These are phyloP conservation scores for cucumber (Cucumis sativus) DNA, from an alignment of 306 rosid genomes.

Conservation along the genomic window Cucumber_9930_V3 NC_026661.2:1884501-1885000, in stretches of 20 bases:
- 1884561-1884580: neutral
- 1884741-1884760: neutral
- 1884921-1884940: neutral
- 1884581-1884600: neutral
- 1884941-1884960: neutral
- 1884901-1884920: neutral
- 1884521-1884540: neutral
- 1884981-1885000: slow-evolving; percentile 96
- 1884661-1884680: neutral
- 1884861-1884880: neutral
- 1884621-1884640: neutral
- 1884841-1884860: neutral
- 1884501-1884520: neutral
- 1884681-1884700: neutral
- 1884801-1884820: neutral
- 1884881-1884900: neutral
- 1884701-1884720: neutral
- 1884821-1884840: neutral
- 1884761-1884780: neutral
- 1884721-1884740: neutral
- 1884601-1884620: neutral
- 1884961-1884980: slow-evolving; percentile 74
- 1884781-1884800: too few species aligned
- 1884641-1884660: neutral
- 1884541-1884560: neutral